A percentile compares a stretch with the other conserved stretches of the same genome.
phyloP scores from a whole-genome alignment of 805 yeast genomes.

The Saccharomycodes ludwigii region DNA sequence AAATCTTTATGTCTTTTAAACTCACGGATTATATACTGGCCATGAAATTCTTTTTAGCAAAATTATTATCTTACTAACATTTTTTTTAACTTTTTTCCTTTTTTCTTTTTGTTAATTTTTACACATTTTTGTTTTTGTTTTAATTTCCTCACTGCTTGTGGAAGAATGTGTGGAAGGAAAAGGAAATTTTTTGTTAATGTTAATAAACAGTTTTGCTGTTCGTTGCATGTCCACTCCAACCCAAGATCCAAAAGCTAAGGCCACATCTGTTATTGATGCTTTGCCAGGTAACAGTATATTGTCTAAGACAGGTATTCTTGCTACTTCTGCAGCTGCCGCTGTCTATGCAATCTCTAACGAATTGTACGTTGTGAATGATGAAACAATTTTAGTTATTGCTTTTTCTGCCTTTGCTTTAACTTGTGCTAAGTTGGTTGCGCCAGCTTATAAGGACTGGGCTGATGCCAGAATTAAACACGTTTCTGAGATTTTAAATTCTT shows the following conservation, averaged over 20 bases:
- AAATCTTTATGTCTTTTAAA: too few relatives aligned
- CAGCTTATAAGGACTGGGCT: conserved; percentile 91
- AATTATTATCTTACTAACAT: background rate
- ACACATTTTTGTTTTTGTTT: background rate
- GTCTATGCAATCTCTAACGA: conserved; percentile 90
- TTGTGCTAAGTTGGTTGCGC: conserved; percentile 80
- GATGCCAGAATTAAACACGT: conserved; percentile 74
- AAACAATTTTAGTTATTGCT: conserved; percentile 71
- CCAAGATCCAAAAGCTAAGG: conserved; percentile 80
- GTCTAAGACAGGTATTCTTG: conserved; percentile 90
- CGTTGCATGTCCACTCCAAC: conserved; percentile 57
- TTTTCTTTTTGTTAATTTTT: background rate
- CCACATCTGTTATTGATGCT: conserved; percentile 78
- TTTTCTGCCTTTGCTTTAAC: conserved; percentile 68
- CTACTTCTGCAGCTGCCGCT: conserved; percentile 90
- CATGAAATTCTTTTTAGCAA: too few relatives aligned
- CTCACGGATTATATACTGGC: too few relatives aligned
- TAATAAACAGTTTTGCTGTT: conserved; percentile 34
- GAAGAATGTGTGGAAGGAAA: too few relatives aligned
- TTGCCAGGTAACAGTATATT: conserved; percentile 82
- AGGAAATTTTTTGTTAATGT: conserved; percentile 1
- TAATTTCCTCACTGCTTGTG: too few relatives aligned
- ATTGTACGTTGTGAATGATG: conserved; percentile 87
- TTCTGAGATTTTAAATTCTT: conserved; percentile 67
- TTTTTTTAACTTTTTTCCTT: background rate